A percentile compares a stretch with the other conserved stretches of the same genome.
phyloP scores from a whole-genome alignment of 305 asterid genomes.

The Fraxinus albicans region DNA sequence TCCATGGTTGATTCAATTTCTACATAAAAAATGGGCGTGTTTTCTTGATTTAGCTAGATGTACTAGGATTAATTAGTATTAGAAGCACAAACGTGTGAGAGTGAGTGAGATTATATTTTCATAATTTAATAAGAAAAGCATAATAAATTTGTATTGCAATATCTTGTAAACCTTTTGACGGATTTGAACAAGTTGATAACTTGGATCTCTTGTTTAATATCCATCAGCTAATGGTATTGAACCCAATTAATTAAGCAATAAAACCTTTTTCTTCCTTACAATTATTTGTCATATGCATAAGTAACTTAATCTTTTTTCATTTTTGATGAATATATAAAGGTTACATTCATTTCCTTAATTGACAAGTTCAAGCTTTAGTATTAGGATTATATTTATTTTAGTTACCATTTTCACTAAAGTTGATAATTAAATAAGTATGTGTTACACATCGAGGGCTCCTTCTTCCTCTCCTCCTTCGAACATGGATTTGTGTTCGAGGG shows the following conservation, averaged over 20 bases:
- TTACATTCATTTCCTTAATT: no score
- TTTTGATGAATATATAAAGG: no score
- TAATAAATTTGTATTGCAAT: slow-evolving; percentile 24
- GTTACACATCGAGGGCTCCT: no score
- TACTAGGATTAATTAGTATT: slow-evolving; percentile 7
- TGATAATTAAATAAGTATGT: no score
- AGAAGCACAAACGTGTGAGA: slow-evolving; percentile 16
- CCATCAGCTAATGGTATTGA: not conserved
- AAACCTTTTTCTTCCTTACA: not conserved
- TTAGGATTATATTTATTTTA: no score
- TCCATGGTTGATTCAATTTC: slow-evolving; percentile 53
- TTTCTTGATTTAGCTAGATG: slow-evolving; percentile 14
- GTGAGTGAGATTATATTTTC: slow-evolving; percentile 26
- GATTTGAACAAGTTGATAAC: not conserved
- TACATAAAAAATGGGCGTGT: not conserved
- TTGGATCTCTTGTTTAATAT: not conserved
- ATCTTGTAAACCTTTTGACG: slow-evolving; percentile 12
- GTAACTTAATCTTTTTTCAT: no score
- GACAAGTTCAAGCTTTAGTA: no score
- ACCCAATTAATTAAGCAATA: not conserved
- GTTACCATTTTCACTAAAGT: no score
- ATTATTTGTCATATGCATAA: no score
- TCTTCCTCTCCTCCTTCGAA: no score
- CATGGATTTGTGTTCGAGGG: no score
- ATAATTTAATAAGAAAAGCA: slow-evolving; percentile 19